A percentile compares a stretch with the other conserved stretches of the same genome.
phyloP scores from a whole-genome alignment of 2,329 filamentous ascomycete species.

The Acarospora socialis region DNA sequence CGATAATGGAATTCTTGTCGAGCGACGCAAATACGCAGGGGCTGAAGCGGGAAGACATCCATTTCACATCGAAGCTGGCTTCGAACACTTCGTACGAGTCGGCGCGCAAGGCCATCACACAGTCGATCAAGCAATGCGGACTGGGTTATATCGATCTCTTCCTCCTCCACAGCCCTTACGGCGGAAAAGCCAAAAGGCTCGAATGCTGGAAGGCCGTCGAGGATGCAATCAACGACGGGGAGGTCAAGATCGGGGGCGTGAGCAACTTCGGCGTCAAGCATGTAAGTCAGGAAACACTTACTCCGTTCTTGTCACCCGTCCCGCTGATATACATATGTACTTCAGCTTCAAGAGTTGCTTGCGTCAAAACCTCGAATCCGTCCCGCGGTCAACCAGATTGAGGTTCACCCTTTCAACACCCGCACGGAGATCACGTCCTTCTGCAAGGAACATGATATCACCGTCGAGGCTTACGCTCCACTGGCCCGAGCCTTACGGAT shows the following conservation, averaged over 20 bases:
- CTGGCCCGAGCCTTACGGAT: constrained; percentile 58
- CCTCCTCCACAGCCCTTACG: constrained; percentile 65
- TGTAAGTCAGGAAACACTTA: constrained; percentile 31
- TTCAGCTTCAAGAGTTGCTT: constrained; percentile 54
- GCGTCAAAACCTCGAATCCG: constrained; percentile 44
- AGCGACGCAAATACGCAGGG: constrained; percentile 32
- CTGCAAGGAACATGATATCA: constrained; percentile 51
- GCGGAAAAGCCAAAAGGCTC: constrained; percentile 51
- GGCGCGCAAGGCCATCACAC: constrained; percentile 50
- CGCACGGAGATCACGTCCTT: constrained; percentile 50
- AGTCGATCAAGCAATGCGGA: constrained; percentile 49
- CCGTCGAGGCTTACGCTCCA: constrained; percentile 68
- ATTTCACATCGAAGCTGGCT: constrained; percentile 68
- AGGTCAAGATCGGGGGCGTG: constrained; percentile 58
- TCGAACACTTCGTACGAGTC: constrained; percentile 53
- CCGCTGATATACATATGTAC: no score
- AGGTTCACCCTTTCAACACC: constrained; percentile 73
- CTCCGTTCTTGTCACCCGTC: no score
- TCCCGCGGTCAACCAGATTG: constrained; percentile 66
- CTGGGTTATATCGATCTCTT: constrained; percentile 69
- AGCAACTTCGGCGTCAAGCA: constrained; percentile 67
- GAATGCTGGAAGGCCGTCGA: constrained; percentile 65
- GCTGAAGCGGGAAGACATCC: constrained; percentile 53
- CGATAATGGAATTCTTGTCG: constrained; percentile 45
- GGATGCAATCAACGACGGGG: constrained; percentile 58